Evolutionary conservation across 371 early-diverging fungal species (phyloP), one percentile per base, ranked within the genome.

Genomic region (Blakeslea trispora): DNA sequence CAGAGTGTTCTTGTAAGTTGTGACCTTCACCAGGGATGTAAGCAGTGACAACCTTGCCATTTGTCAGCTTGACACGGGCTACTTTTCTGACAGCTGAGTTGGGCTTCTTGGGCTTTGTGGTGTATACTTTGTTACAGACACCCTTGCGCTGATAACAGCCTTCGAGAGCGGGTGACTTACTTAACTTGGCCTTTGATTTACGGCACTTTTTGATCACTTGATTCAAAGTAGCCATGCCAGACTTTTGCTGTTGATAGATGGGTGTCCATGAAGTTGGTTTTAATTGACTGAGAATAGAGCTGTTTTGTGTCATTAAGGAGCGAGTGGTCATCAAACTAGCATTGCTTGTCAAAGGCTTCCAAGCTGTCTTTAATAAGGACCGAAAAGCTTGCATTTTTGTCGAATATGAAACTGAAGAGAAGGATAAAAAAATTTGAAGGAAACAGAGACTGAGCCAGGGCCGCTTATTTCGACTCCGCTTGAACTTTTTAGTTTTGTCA

Each of bases 11-110:
- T 81, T 97, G 97, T 68, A 96, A 75, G 66, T 94, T 96, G 76
- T 98, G 98, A 17, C 97, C 97, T 76, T 98, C 98, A 60, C 98
- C 98, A 15, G 96, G 96, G 74, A 98, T 96, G 77, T 98, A 97
- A 18, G 94, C 94, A 51, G 91, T 86, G 18, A 97, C 83, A 14
- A 84, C 81, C 70, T 92, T 92, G 40, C 95, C 95, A 57, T 94
- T 91, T 31, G 92, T 88, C 62, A 95, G 73, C 63, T 88, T 83
- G 45, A 95, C 94, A 68, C 90, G 82, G 24, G 90, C 89, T 35
- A 92, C 92, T 64, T 92, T 92, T 61, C 95, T 87, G 61, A 84
- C 84, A 53, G 95, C 95, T 55, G 94, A 93, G 81, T 95, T 95
- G 61, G 95, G 95, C 64, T 95, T 95, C 75, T 91, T 91, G 41